A percentile compares a stretch with the other conserved stretches of the same genome.
phyloP scores from a whole-genome alignment of 352 stramenopile species.

The Phytophthora pinifolia region DNA sequence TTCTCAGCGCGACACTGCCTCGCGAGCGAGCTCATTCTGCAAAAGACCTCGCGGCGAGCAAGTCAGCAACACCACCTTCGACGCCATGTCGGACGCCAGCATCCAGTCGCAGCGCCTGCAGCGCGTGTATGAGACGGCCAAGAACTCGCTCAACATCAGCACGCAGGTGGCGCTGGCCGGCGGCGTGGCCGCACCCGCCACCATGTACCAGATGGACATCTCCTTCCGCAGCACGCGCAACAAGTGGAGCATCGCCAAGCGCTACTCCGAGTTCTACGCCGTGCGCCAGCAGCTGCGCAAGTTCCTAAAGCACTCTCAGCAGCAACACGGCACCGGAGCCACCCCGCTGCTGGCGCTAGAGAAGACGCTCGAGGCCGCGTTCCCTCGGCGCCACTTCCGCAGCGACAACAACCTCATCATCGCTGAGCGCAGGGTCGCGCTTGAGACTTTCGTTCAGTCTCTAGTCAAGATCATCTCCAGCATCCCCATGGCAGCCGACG shows the following conservation, averaged over 20 bases:
- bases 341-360: slow-evolving; percentile 49
- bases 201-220: slow-evolving; percentile 88
- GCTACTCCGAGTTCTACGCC: slow-evolving; percentile 85
- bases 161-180: slow-evolving; percentile 65
- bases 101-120: slow-evolving; percentile 65
- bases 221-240: slow-evolving; percentile 83
- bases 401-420: slow-evolving; percentile 76
- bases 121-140: slow-evolving; percentile 72
- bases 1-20: slow-evolving; percentile 2
- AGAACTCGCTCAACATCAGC: slow-evolving; percentile 80
- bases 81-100: slow-evolving; percentile 45
- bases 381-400: slow-evolving; percentile 76
- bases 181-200: slow-evolving; percentile 50
- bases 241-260: slow-evolving; percentile 87
- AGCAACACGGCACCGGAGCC: slow-evolving; percentile 13
- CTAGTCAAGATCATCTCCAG: slow-evolving; percentile 82
- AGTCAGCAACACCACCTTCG: slow-evolving; percentile 12
- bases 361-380: slow-evolving; percentile 46
- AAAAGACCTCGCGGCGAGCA: slow-evolving; percentile 17
- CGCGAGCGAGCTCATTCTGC: slow-evolving; percentile 23
- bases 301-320: slow-evolving; percentile 71
- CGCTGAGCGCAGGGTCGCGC: slow-evolving; percentile 57
- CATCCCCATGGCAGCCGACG: slow-evolving; percentile 54
- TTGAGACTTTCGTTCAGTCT: slow-evolving; percentile 80
- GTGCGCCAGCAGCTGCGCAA: slow-evolving; percentile 61